These are phyloP conservation scores for Apophysomyces elegans DNA, from an alignment of 371 early-diverging fungal genomes.

Conservation along the genomic window DNA sequence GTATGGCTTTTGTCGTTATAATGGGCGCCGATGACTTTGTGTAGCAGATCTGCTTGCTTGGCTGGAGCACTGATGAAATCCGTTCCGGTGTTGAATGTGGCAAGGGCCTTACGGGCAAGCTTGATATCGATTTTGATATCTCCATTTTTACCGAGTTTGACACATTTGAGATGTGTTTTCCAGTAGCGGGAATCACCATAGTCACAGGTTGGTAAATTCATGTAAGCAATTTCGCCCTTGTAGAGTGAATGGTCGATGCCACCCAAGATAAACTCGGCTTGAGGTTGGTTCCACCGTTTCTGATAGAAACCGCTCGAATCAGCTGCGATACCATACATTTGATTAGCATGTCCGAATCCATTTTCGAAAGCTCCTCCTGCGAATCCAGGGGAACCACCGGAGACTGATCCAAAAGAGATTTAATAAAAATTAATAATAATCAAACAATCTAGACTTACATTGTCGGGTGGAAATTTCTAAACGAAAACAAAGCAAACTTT, in stretches of 20 bases:
- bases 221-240: constrained; percentile 46
- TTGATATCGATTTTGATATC: constrained; percentile 51
- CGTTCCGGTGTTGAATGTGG: constrained; percentile 37
- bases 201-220: constrained; percentile 47
- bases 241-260: constrained; percentile 49
- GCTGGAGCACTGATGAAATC: constrained; percentile 42
- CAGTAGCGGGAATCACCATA: constrained; percentile 47
- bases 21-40: constrained; percentile 43
- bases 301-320: constrained; percentile 31
- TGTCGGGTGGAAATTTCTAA: constrained; percentile 12
- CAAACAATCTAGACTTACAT: constrained; percentile 17
- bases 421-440: not conserved
- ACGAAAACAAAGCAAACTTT: not conserved
- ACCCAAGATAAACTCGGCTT: constrained; percentile 50
- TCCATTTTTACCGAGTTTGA: constrained; percentile 38
- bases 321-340: constrained; percentile 15
- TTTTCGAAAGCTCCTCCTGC: not conserved
- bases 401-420: not conserved
- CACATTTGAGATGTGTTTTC: constrained; percentile 47
- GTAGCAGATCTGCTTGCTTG: constrained; percentile 41
- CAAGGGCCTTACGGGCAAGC: constrained; percentile 39
- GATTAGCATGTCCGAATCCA: not conserved
- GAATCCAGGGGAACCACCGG: not conserved
- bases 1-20: constrained; percentile 25
- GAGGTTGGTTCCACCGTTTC: constrained; percentile 33